Evolutionary conservation across 805 yeast species (phyloP).

Genomic region (Wickerhamiella lipophila): DNA sequence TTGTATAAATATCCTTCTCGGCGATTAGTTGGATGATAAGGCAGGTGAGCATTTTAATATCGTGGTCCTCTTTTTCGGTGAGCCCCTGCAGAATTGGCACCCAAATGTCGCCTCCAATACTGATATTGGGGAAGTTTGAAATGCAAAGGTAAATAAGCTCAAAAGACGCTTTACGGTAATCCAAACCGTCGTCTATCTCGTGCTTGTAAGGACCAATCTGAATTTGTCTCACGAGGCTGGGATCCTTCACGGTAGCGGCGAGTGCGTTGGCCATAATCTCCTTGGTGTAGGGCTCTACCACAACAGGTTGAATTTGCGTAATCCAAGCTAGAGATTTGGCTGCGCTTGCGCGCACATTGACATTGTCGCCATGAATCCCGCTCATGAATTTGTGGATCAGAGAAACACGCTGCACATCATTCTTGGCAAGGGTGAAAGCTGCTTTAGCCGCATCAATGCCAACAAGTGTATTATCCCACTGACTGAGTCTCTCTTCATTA

Average conservation of each 20-base stretch:
- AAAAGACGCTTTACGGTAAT: constrained; percentile 56
- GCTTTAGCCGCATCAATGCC: constrained; percentile 8
- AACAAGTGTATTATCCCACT: constrained; percentile 7
- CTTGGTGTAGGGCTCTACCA: not conserved
- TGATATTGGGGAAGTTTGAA: constrained; percentile 22
- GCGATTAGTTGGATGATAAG: constrained; percentile 34
- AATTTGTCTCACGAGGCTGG: constrained; percentile 23
- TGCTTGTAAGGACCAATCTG: constrained; percentile 84
- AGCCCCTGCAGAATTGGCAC: constrained; percentile 40
- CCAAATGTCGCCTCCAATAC: constrained; percentile 28
- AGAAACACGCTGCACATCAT: not conserved
- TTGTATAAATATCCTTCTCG: constrained; percentile 24
- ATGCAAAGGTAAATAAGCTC: constrained; percentile 51
- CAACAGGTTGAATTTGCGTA: constrained; percentile 7
- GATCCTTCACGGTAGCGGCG: constrained; percentile 2
- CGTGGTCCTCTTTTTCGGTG: constrained; percentile 41
- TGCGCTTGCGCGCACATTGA: not conserved
- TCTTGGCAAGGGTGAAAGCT: not conserved
- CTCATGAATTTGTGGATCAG: constrained; percentile 4
- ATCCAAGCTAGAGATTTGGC: constrained; percentile 9
- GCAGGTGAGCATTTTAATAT: constrained; percentile 43
- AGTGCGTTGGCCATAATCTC: not conserved
- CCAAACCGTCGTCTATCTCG: constrained; percentile 64
- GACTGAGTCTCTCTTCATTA: not conserved
- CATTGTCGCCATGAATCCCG: not conserved